Conservation (phyloP, 495 filamentous ascomycete species). For the Clohesyomyces aquaticus region DNA sequence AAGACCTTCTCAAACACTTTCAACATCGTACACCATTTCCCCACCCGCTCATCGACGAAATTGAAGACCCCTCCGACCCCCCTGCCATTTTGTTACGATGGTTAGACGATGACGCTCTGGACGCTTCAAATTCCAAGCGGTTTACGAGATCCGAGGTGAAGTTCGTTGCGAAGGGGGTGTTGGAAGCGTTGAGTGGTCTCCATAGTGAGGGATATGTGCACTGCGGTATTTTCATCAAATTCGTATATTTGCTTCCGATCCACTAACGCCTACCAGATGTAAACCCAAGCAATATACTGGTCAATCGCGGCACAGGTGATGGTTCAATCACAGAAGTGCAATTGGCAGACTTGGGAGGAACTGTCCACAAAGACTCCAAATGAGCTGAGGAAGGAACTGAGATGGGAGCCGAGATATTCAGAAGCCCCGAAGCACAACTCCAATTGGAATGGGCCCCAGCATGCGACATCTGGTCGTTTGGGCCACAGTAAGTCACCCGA, state of each 20-base stretch:
- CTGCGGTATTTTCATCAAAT: too few species aligned
- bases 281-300: constrained; percentile 51
- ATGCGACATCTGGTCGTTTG: constrained; percentile 56
- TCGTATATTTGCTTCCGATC: too few species aligned
- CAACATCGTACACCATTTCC: constrained; percentile 44
- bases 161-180: constrained; percentile 48
- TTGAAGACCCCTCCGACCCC: constrained; percentile 48
- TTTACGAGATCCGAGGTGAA: constrained; percentile 51
- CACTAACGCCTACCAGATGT: constrained; percentile 47
- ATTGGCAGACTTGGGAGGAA: constrained; percentile 50
- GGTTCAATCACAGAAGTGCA: constrained; percentile 49
- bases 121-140: constrained; percentile 45
- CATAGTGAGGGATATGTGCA: constrained; percentile 51
- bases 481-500: constrained; percentile 44
- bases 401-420: constrained; percentile 48
- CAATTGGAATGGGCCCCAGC: constrained; percentile 47
- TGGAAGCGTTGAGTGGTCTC: constrained; percentile 48
- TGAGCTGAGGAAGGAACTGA: constrained; percentile 49
- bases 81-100: constrained; percentile 51
- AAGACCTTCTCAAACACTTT: constrained; percentile 51
- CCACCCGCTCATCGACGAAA: constrained; percentile 50
- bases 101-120: constrained; percentile 49
- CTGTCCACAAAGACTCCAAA: constrained; percentile 45
- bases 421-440: constrained; percentile 50
- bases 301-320: constrained; percentile 46